Conservation (phyloP, 305 asterid species). For the Fraxinus dipetala region DNA sequence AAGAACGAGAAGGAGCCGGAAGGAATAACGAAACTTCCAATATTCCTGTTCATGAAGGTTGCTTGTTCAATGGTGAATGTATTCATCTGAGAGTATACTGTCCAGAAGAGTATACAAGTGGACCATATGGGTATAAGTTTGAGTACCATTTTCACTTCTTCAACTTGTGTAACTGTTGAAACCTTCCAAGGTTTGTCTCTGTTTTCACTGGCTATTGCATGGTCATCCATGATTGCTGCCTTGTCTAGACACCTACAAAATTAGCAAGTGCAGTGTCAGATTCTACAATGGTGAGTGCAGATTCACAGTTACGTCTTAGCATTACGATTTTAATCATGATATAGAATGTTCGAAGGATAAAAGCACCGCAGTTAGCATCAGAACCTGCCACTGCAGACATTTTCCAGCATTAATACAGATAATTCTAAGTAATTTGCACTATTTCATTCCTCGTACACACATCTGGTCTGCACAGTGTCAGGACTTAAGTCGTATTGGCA, state of each 20-base stretch:
- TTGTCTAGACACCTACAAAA: conserved; percentile 64
- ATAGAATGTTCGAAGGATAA: not conserved
- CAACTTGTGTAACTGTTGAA: conserved; percentile 70
- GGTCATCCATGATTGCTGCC: conserved; percentile 57
- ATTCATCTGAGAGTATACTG: conserved; percentile 85
- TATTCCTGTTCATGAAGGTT: conserved; percentile 58
- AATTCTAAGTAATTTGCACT: not conserved
- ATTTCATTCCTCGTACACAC: not conserved
- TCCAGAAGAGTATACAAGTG: conserved; percentile 78
- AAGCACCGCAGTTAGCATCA: not conserved
- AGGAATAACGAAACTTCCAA: conserved; percentile 57
- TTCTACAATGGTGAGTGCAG: not conserved
- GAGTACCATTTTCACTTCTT: conserved; percentile 79
- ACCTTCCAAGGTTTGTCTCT: conserved; percentile 21
- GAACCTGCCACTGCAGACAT: not conserved
- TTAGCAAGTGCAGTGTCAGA: not conserved
- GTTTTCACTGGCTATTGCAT: conserved; percentile 7
- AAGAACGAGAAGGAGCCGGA: conserved; percentile 77
- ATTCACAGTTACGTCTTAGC: not conserved
- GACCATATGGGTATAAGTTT: conserved; percentile 91
- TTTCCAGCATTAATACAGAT: not conserved
- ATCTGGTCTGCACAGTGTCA: not conserved
- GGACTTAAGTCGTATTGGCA: too few relatives aligned
- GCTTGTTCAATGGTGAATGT: conserved; percentile 89
- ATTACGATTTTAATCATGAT: not conserved